Evolutionary conservation across 495 filamentous ascomycete species (phyloP).

Genomic region (Echria macrotheca): DNA sequence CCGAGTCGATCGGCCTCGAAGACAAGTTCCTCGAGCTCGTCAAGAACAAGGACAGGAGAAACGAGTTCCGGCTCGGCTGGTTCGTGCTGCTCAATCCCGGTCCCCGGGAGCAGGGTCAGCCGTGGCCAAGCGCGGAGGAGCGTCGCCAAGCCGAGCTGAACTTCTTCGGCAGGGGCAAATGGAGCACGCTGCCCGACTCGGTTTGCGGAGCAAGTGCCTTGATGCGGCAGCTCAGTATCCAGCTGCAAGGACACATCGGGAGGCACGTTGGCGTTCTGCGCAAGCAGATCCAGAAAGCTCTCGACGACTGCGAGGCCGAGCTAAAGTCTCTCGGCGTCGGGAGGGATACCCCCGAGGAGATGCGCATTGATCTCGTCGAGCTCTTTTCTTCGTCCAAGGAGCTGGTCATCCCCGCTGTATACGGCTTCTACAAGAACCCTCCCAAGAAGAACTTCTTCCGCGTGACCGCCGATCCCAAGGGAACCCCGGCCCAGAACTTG

Average conservation of each 20-base stretch:
- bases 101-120: slow-evolving; percentile 32
- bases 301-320: slow-evolving; percentile 35
- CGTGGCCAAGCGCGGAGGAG: slow-evolving; percentile 28
- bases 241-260: slow-evolving; percentile 37
- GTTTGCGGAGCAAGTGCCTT: slow-evolving; percentile 31
- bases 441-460: slow-evolving; percentile 36
- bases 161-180: slow-evolving; percentile 38
- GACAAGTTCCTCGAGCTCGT: slow-evolving; percentile 48
- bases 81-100: slow-evolving; percentile 54
- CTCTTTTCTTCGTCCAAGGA: slow-evolving; percentile 34
- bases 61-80: slow-evolving; percentile 57
- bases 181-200: slow-evolving; percentile 31
- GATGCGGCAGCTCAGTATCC: slow-evolving; percentile 31
- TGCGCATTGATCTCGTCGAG: slow-evolving; percentile 36
- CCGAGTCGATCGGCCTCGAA: slow-evolving; percentile 40
- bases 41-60: slow-evolving; percentile 49
- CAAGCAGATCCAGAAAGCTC: slow-evolving; percentile 31
- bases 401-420: slow-evolving; percentile 35
- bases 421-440: slow-evolving; percentile 39
- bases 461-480: slow-evolving; percentile 28
- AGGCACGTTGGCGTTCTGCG: slow-evolving; percentile 30
- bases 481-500: slow-evolving; percentile 37
- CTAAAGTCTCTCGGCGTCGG: slow-evolving; percentile 32
- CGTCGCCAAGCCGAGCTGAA: slow-evolving; percentile 23
- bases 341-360: slow-evolving; percentile 33